Percentiles rank a stretch among this genome's conserved stretches.
Conservation (phyloP, 192 early-diverging fungal genomes). For the Mortierella alpina region DNA sequence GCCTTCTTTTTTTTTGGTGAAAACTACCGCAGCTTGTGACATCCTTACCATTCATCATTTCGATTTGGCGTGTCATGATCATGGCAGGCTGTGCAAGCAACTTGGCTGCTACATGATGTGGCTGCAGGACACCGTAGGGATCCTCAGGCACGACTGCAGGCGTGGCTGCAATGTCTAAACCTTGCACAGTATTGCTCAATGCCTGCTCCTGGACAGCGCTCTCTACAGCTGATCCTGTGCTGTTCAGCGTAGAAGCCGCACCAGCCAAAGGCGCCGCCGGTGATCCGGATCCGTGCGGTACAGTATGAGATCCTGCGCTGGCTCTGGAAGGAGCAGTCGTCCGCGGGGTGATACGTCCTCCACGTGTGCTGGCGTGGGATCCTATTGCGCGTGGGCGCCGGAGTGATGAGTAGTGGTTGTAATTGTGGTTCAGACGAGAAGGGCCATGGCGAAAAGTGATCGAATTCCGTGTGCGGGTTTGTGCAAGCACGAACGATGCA, state of each 20-base stretch:
- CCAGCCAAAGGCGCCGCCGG: constrained; percentile 13
- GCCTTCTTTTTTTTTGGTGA: constrained; percentile 10
- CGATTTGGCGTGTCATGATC: constrained; percentile 79
- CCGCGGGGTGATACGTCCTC: constrained; percentile 33
- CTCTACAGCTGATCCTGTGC: not conserved
- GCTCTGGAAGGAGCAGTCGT: constrained; percentile 21
- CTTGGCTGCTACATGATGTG: constrained; percentile 36
- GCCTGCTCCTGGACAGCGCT: not conserved
- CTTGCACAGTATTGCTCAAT: constrained; percentile 17
- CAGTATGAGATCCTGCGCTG: not conserved
- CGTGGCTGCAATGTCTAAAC: constrained; percentile 39
- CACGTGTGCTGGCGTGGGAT: constrained; percentile 2
- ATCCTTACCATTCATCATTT: constrained; percentile 81
- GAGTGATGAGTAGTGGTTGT: constrained; percentile 21
- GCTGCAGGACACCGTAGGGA: constrained; percentile 46
- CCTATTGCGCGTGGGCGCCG: constrained; percentile 8
- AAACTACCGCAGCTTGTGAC: not conserved
- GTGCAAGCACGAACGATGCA: not conserved
- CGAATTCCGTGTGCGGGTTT: constrained; percentile 1
- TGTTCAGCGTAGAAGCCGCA: constrained; percentile 5
- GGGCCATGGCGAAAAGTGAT: not conserved
- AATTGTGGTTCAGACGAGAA: not conserved
- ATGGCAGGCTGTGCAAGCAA: constrained; percentile 68
- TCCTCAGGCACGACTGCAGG: constrained; percentile 49
- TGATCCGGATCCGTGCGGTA: not conserved